A percentile compares a stretch with the other conserved stretches of the same genome.
These are phyloP conservation scores for Funneliformis caledonium DNA, from an alignment of 371 early-diverging fungal genomes.

Conservation along the genomic window DNA sequence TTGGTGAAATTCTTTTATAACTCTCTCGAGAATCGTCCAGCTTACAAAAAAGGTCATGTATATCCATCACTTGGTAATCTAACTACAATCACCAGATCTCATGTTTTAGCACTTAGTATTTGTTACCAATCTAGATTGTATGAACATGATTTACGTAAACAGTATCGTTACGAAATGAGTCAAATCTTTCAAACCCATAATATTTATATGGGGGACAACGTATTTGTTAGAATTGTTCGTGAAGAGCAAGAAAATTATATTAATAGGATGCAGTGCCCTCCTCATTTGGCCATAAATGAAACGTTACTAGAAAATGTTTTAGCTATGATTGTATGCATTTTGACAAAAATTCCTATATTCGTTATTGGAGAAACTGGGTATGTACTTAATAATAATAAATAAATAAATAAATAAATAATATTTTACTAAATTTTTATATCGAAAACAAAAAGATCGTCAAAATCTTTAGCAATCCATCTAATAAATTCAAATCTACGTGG, in stretches of 20 bases:
- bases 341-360: slow-evolving; percentile 41
- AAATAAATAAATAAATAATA: not conserved
- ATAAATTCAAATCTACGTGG: slow-evolving; percentile 41
- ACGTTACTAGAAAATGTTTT: slow-evolving; percentile 41
- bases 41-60: not conserved
- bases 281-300: slow-evolving; percentile 21
- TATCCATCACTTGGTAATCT: not conserved
- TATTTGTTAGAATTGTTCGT: not conserved
- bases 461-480: slow-evolving; percentile 36
- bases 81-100: not conserved
- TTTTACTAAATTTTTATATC: not conserved
- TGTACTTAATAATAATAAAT: not conserved
- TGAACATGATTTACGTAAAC: slow-evolving; percentile 5
- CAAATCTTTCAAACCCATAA: slow-evolving; percentile 13
- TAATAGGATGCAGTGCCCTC: slow-evolving; percentile 27
- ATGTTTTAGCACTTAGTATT: slow-evolving; percentile 30
- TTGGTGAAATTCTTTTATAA: slow-evolving; percentile 20
- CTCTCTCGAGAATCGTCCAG: not conserved
- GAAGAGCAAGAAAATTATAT: slow-evolving; percentile 38
- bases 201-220: not conserved
- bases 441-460: not conserved
- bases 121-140: slow-evolving; percentile 38
- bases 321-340: slow-evolving; percentile 37
- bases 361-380: slow-evolving; percentile 38
- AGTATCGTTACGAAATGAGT: slow-evolving; percentile 20